Base-by-base conservation (phyloP, 2,329 filamentous ascomycete species). In the Fusarium sp. region DNA sequence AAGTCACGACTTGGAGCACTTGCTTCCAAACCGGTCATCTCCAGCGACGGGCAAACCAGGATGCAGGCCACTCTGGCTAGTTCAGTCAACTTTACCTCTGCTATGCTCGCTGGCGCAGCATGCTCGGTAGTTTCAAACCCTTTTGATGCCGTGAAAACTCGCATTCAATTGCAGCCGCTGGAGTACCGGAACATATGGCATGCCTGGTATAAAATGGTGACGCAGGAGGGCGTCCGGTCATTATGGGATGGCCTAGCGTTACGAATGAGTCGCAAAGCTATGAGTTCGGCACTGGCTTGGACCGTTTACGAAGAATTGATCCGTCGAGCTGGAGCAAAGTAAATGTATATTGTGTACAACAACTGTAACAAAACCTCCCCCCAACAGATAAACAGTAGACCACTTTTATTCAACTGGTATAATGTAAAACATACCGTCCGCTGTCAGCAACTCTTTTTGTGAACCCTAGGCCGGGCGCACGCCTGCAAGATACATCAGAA, bases 251-350 rank as follows among this genome's bases (percentile, higher is more conserved):
- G 96, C 2, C 81, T 99, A 59, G 93, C 88, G 3, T 83, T 99
- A 72, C 88, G 96, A 60, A 97, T 98, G 85, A 92, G 91, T 47
- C 87, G 96, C 73, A 99, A 99, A 80, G 95, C 94, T 7, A 81
- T 98, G 46, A 98, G 94, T 80, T 95, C 92, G 55, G 96, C 96
- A n/a, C 85, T 98, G 72, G 95, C 95, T 10, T 99, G 96, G 96
- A 98, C 95, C 12, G 86, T 98, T 42, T 99, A 99, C 77, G 96
- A 99, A 82, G 95, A 98, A 80, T 81, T 98, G 74, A 91, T 98
- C 68, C 84, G 94, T 65, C 86, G 92, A 73, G 76, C 72, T 40
- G 75, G 63, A 57, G 49, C 55, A 10, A 62, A 52, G 52, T 71
- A 70, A 67, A 24, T 60, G 47, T 52, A 60, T 41, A 44, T 37